A percentile compares a stretch with the other conserved stretches of the same genome.
These are phyloP conservation scores for Jaminaea rosea DNA, from an alignment of 1,284 basidiomycete genomes.

Conservation along the genomic window DNA sequence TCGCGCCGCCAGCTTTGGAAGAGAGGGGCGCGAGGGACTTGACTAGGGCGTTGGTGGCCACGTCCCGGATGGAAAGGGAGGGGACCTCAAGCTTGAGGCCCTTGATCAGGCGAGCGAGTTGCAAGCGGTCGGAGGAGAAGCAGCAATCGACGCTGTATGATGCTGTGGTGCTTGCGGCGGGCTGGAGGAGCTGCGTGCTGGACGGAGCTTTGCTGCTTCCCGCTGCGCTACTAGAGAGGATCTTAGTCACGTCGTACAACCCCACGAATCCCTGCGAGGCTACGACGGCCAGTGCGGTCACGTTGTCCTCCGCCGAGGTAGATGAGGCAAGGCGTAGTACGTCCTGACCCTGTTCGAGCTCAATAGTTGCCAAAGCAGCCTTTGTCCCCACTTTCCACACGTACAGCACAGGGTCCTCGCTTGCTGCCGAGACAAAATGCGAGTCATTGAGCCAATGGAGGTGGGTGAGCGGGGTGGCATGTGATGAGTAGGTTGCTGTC, in stretches of 20 bases:
- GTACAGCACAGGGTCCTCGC: constrained; percentile 66
- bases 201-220: neutral
- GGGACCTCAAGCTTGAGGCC: constrained; percentile 36
- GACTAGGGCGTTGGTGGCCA: constrained; percentile 14
- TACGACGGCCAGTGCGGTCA: neutral
- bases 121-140: constrained; percentile 17
- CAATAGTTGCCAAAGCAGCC: neutral
- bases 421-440: constrained; percentile 63
- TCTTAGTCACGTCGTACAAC: neutral
- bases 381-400: constrained; percentile 54
- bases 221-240: too few relatives aligned
- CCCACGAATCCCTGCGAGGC: constrained; percentile 1
- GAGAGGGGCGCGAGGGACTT: constrained; percentile 11
- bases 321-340: neutral
- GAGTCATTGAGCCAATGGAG: constrained; percentile 24
- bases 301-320: too few relatives aligned
- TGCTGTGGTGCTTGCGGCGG: neutral
- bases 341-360: neutral
- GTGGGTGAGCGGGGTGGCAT: constrained; percentile 38
- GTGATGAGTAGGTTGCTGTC: constrained; percentile 23
- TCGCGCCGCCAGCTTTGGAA: neutral
- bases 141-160: constrained; percentile 16
- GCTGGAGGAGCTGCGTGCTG: neutral
- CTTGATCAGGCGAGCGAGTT: constrained; percentile 28
- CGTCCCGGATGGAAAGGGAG: constrained; percentile 16